Percentiles rank a stretch among this genome's conserved stretches.
These are phyloP conservation scores for Astrocystis sublimbata DNA, from an alignment of 495 filamentous ascomycete genomes.

Conservation along the genomic window DNA sequence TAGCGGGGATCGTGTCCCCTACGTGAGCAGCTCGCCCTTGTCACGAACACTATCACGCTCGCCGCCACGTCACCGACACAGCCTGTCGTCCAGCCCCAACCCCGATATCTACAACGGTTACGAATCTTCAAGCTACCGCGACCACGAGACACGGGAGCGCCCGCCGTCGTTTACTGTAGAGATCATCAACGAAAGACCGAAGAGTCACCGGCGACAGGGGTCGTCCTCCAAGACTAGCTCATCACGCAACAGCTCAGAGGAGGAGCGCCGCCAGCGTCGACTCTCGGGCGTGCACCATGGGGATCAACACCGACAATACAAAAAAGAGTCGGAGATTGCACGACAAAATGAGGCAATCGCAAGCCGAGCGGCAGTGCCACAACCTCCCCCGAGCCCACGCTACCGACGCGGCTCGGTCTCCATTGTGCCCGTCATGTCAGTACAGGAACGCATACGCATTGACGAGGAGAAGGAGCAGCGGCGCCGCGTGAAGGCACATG, in stretches of 20 bases:
- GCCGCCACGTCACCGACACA: conserved; percentile 24
- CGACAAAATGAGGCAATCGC: conserved; percentile 33
- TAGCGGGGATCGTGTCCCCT: conserved; percentile 30
- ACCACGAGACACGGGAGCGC: conserved; percentile 21
- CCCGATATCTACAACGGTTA: conserved; percentile 21
- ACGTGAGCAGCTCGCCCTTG: conserved; percentile 26
- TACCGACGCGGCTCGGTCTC: conserved; percentile 34
- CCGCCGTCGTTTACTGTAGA: conserved; percentile 27
- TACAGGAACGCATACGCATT: conserved; percentile 26
- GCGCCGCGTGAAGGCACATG: conserved; percentile 5
- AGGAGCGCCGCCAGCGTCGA: conserved; percentile 27
- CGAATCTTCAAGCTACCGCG: conserved; percentile 24
- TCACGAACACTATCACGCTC: conserved; percentile 25
- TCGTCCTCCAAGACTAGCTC: conserved; percentile 34
- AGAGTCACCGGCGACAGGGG: conserved; percentile 26
- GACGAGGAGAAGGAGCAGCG: conserved; percentile 16
- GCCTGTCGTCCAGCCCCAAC: conserved; percentile 19
- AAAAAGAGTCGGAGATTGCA: conserved; percentile 41
- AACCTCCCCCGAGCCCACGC: conserved; percentile 10
- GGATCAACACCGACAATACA: conserved; percentile 33
- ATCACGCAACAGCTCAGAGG: conserved; percentile 26
- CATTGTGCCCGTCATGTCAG: conserved; percentile 16
- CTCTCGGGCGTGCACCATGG: conserved; percentile 26
- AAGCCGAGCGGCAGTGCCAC: conserved; percentile 26
- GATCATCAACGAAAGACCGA: conserved; percentile 25